Evolutionary conservation across 495 filamentous ascomycete genomes (phyloP).

Genomic region (Wilcoxina mikolae): DNA sequence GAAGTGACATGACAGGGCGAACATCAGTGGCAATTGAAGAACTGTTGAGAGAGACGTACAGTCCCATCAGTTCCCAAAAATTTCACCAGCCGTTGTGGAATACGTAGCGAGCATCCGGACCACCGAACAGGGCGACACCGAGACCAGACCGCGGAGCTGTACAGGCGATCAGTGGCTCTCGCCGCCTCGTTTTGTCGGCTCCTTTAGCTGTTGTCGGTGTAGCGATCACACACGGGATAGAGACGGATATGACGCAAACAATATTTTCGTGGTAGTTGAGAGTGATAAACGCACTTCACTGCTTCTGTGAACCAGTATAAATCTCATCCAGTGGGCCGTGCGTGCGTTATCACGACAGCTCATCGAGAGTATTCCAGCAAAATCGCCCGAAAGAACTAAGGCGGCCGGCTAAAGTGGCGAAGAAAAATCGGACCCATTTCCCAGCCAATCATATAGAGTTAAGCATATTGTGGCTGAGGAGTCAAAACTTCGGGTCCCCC

Average conservation of each 20-base stretch:
- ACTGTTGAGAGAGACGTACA: too few species aligned
- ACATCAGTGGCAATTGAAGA: too few species aligned
- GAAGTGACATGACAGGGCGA: too few species aligned
- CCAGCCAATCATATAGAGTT: constrained; percentile 20
- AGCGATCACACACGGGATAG: background rate
- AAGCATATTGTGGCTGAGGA: constrained; percentile 4
- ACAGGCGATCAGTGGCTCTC: too few species aligned
- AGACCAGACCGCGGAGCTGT: too few species aligned
- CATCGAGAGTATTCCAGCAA: constrained; percentile 3
- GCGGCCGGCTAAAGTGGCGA: constrained; percentile 26
- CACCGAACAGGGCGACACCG: too few species aligned
- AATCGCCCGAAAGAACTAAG: background rate
- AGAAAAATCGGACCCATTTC: constrained; percentile 18
- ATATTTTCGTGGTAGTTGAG: background rate
- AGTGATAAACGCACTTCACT: background rate
- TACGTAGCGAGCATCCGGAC: too few species aligned
- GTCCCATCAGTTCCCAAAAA: too few species aligned
- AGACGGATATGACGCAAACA: background rate
- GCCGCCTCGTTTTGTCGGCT: background rate
- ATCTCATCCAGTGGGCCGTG: background rate
- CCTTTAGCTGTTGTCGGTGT: background rate
- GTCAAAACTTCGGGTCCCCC: background rate
- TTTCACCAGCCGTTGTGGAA: too few species aligned
- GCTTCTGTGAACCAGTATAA: background rate
- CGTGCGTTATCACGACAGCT: too few species aligned